A percentile compares a stretch with the other conserved stretches of the same genome.
These are phyloP conservation scores for Scopulariopsis brevicaulis DNA, from an alignment of 2,329 filamentous ascomycete genomes.

Conservation along the genomic window DNA sequence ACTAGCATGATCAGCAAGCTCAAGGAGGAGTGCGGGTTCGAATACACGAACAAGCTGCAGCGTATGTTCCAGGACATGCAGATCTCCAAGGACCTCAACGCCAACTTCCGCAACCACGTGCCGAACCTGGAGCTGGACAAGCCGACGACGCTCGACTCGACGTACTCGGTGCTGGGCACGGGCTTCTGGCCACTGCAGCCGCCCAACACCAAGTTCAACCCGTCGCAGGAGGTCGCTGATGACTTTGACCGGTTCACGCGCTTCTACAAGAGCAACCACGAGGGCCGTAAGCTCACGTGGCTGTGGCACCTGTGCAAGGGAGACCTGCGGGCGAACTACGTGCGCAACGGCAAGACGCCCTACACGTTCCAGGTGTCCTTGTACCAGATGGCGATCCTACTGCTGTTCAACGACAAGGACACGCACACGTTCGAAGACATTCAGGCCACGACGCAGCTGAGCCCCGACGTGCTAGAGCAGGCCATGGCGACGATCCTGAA, in stretches of 20 bases:
- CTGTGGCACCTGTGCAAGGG: conserved; percentile 98
- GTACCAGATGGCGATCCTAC: conserved; percentile 92
- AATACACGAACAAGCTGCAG: conserved; percentile 98
- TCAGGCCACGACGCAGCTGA: conserved; percentile 66
- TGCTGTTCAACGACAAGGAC: conserved; percentile 90
- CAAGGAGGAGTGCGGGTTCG: conserved; percentile 96
- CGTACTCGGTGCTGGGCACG: conserved; percentile 87
- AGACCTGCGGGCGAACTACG: conserved; percentile 88
- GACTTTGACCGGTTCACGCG: conserved; percentile 82
- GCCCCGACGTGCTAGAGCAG: conserved; percentile 74
- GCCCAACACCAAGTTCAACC: conserved; percentile 78
- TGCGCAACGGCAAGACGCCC: conserved; percentile 77
- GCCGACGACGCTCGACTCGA: conserved; percentile 59
- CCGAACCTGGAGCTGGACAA: conserved; percentile 39
- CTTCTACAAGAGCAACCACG: conserved; percentile 96
- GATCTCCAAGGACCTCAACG: conserved; percentile 94
- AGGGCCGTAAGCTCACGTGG: conserved; percentile 93
- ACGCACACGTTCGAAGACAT: conserved; percentile 83
- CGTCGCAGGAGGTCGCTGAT: conserved; percentile 71
- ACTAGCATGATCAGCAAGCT: conserved; percentile 99
- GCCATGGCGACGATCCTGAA: conserved; percentile 81
- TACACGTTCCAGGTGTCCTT: conserved; percentile 97
- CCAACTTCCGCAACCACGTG: conserved; percentile 70
- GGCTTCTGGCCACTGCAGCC: conserved; percentile 93
- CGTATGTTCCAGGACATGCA: conserved; percentile 99